Percentiles rank a stretch among this genome's conserved stretches.
Evolutionary conservation across 2,329 filamentous ascomycete genomes (phyloP).

Genomic region (Trichoderma koningii): DNA sequence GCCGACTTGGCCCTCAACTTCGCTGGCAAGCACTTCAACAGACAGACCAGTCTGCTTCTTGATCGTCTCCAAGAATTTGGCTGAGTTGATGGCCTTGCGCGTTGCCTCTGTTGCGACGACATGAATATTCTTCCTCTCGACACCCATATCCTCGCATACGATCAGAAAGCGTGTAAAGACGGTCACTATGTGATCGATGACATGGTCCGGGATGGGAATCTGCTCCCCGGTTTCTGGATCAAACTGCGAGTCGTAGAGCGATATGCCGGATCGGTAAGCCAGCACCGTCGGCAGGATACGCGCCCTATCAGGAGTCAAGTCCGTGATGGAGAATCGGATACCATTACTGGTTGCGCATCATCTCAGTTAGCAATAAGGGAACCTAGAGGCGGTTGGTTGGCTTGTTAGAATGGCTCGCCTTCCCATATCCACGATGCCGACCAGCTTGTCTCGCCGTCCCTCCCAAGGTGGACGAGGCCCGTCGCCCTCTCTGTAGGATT

Average conservation of each 20-base stretch:
- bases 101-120: slow-evolving; percentile 40
- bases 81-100: slow-evolving; percentile 38
- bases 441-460: slow-evolving; percentile 36
- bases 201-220: slow-evolving; percentile 36
- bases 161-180: slow-evolving; percentile 37
- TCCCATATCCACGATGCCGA: slow-evolving; percentile 44
- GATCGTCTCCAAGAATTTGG: slow-evolving; percentile 44
- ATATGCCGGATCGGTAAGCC: slow-evolving; percentile 39
- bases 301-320: slow-evolving; percentile 50
- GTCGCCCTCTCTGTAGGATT: neutral
- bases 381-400: neutral
- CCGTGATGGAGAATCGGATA: slow-evolving; percentile 67
- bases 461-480: slow-evolving; percentile 36
- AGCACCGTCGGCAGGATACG: slow-evolving; percentile 59
- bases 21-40: slow-evolving; percentile 63
- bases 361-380: slow-evolving; percentile 16
- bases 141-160: slow-evolving; percentile 36
- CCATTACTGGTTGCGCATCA: slow-evolving; percentile 56
- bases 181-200: slow-evolving; percentile 36
- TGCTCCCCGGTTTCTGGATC: slow-evolving; percentile 38
- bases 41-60: slow-evolving; percentile 59
- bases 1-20: slow-evolving; percentile 66
- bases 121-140: slow-evolving; percentile 35
- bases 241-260: slow-evolving; percentile 40
- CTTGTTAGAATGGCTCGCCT: slow-evolving; percentile 29